phyloP scores from a whole-genome alignment of 192 early-diverging fungal species.

The Glomus cerebriforme region DNA sequence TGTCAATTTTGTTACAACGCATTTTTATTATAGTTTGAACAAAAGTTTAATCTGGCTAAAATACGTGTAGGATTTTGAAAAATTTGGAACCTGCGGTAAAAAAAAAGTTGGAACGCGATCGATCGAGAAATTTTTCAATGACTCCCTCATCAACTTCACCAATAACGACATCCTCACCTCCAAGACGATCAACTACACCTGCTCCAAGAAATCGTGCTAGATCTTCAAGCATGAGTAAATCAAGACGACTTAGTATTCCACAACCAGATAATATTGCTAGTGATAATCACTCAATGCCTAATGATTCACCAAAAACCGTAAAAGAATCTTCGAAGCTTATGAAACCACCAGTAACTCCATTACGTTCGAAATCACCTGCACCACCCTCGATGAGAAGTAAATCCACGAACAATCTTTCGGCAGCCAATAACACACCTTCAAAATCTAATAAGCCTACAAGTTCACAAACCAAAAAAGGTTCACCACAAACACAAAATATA shows the following conservation, averaged over 20 bases:
- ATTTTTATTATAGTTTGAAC: slow-evolving; percentile 1
- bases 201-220: background rate
- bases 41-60: background rate
- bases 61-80: slow-evolving; percentile 19
- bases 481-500: background rate
- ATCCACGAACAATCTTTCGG: background rate
- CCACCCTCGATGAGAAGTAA: background rate
- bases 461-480: background rate
- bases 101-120: slow-evolving; percentile 27
- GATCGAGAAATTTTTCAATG: background rate
- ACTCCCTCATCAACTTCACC: background rate
- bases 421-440: background rate
- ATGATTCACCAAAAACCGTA: background rate
- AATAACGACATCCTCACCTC: background rate
- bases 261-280: background rate
- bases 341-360: background rate
- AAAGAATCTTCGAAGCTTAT: background rate
- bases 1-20: slow-evolving; percentile 25
- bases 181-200: background rate
- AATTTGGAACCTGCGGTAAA: slow-evolving; percentile 26
- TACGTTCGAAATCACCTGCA: slow-evolving; percentile 27
- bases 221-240: slow-evolving; percentile 3
- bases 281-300: background rate
- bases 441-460: background rate
- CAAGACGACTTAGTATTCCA: slow-evolving; percentile 9